Percentiles rank a stretch among this genome's conserved stretches.
Evolutionary conservation across 768 basidiomycete genomes (phyloP).

Genomic region (Flagelloscypha sp.): DNA sequence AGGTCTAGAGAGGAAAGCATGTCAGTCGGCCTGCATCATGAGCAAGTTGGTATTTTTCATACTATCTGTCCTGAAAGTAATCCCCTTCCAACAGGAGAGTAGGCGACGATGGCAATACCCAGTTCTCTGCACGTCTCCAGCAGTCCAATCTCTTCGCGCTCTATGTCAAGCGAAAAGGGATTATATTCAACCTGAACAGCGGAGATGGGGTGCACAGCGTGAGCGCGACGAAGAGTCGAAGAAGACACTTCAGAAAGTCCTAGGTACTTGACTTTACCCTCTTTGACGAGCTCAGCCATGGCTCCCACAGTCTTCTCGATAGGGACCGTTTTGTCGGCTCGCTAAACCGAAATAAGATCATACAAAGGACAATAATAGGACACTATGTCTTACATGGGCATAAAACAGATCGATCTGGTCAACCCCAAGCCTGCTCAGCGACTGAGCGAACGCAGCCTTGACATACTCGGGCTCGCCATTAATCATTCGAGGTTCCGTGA

Average conservation of each 20-base stretch:
- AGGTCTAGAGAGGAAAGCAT: slow-evolving; percentile 18
- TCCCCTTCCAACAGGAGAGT: slow-evolving; percentile 42
- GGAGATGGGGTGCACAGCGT: slow-evolving; percentile 36
- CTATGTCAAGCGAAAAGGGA: slow-evolving; percentile 36
- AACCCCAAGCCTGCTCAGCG: slow-evolving; percentile 24
- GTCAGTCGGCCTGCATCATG: neutral
- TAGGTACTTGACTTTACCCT: slow-evolving; percentile 39
- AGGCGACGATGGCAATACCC: slow-evolving; percentile 38
- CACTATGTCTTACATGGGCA: slow-evolving; percentile 20
- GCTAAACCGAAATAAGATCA: neutral
- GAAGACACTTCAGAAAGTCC: slow-evolving; percentile 44
- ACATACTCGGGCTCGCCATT: slow-evolving; percentile 32
- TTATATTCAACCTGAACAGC: slow-evolving; percentile 39
- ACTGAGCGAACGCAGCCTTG: slow-evolving; percentile 23
- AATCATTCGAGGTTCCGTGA: slow-evolving; percentile 7
- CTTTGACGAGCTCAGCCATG: slow-evolving; percentile 28
- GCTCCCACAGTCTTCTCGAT: slow-evolving; percentile 26
- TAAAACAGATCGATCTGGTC: slow-evolving; percentile 33
- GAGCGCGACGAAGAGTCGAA: slow-evolving; percentile 37
- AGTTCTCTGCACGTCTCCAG: slow-evolving; percentile 33
- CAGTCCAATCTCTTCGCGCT: slow-evolving; percentile 30
- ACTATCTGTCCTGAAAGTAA: slow-evolving; percentile 39
- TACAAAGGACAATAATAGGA: neutral
- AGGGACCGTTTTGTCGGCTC: slow-evolving; percentile 17
- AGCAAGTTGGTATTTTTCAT: slow-evolving; percentile 10